A percentile compares a stretch with the other conserved stretches of the same genome.
Evolutionary conservation across 2,329 filamentous ascomycete species (phyloP).

Genomic region (Alternaria sp.): DNA sequence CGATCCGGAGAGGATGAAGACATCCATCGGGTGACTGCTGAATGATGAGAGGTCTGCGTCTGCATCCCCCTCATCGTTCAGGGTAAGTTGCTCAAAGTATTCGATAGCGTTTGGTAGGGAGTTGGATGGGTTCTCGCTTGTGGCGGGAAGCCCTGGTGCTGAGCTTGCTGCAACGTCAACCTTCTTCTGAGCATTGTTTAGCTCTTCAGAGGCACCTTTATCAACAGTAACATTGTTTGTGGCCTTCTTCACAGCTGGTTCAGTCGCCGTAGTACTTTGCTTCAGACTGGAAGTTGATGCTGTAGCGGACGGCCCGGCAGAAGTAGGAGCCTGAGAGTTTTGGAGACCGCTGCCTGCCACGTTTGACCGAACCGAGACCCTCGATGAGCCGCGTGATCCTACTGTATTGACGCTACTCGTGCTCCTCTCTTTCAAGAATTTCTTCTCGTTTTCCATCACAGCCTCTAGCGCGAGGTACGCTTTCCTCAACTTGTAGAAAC

Average conservation of each 20-base stretch:
- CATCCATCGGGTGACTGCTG: slow-evolving; percentile 74
- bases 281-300: slow-evolving; percentile 31
- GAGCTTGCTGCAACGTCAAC: slow-evolving; percentile 39
- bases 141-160: slow-evolving; percentile 34
- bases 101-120: slow-evolving; percentile 37
- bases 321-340: slow-evolving; percentile 19
- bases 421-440: slow-evolving; percentile 58
- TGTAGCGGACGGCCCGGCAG: slow-evolving; percentile 20
- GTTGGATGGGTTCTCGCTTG: slow-evolving; percentile 27
- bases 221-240: slow-evolving; percentile 33
- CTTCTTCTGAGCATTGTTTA: slow-evolving; percentile 37
- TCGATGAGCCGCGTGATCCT: slow-evolving; percentile 32
- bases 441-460: slow-evolving; percentile 78
- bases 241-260: slow-evolving; percentile 17
- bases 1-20: slow-evolving; percentile 87
- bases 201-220: slow-evolving; percentile 33
- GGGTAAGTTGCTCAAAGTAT: slow-evolving; percentile 44
- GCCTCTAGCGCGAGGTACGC: slow-evolving; percentile 83
- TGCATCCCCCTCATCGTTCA: slow-evolving; percentile 48
- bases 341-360: slow-evolving; percentile 21
- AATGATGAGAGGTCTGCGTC: slow-evolving; percentile 71
- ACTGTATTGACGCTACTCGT: slow-evolving; percentile 42
- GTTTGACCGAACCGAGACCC: slow-evolving; percentile 32
- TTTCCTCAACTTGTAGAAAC: slow-evolving; percentile 91
- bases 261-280: slow-evolving; percentile 16